These are phyloP conservation scores for Heterobasidion parviporum DNA, from an alignment of 1,284 basidiomycete genomes.

Conservation along the genomic window DNA sequence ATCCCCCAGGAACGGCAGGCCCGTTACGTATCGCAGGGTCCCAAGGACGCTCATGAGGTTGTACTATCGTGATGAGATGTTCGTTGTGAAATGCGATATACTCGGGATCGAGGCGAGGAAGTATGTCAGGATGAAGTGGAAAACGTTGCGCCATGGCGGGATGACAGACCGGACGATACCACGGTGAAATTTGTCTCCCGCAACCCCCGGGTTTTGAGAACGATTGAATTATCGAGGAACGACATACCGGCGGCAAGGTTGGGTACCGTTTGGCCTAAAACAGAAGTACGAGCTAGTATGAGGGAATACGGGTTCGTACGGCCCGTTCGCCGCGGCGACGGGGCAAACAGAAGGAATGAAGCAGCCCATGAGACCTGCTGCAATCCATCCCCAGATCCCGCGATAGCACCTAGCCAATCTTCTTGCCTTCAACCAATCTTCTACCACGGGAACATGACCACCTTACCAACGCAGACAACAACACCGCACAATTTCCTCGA, in stretches of 20 bases:
- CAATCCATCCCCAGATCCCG: too few relatives aligned
- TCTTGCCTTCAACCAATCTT: too few relatives aligned
- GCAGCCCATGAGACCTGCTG: too few relatives aligned
- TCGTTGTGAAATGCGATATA: slow-evolving; percentile 55
- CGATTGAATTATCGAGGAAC: too few relatives aligned
- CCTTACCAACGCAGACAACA: slow-evolving; percentile 19
- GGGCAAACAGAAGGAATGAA: too few relatives aligned
- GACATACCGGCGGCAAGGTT: too few relatives aligned
- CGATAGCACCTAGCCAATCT: too few relatives aligned
- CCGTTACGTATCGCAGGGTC: slow-evolving; percentile 43
- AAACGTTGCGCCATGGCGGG: slow-evolving; percentile 19
- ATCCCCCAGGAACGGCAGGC: slow-evolving; percentile 48
- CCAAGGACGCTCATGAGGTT: slow-evolving; percentile 53
- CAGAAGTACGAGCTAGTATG: too few relatives aligned
- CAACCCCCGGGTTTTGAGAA: not conserved
- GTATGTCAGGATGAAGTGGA: slow-evolving; percentile 51
- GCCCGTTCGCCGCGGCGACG: too few relatives aligned
- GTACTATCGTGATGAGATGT: slow-evolving; percentile 32
- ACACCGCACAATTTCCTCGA: slow-evolving; percentile 38
- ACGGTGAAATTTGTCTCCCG: not conserved
- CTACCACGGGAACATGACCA: too few relatives aligned
- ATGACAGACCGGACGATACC: not conserved
- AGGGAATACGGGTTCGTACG: too few relatives aligned
- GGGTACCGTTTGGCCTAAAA: too few relatives aligned
- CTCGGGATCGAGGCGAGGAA: slow-evolving; percentile 50